phyloP scores from a whole-genome alignment of 306 rosid genomes.

The Senna tora region DNA sequence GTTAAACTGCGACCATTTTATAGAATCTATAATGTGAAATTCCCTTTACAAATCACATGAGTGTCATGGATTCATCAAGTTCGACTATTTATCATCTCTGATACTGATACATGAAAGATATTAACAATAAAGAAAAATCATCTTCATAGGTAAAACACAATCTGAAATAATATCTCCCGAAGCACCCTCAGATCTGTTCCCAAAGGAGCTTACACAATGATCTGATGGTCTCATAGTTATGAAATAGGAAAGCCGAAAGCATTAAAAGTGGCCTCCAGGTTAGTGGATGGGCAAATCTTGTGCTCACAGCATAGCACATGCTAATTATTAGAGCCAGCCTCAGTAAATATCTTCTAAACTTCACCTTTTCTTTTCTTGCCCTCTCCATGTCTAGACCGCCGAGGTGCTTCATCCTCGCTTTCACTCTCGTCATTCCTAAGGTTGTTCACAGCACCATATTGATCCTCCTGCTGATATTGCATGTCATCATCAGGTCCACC shows the following conservation, averaged over 20 bases:
- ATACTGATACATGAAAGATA: constrained; percentile 31
- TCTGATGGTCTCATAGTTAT: constrained; percentile 24
- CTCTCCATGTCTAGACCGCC: constrained; percentile 96
- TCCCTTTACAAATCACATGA: constrained; percentile 34
- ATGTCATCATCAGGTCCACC: constrained; percentile 73
- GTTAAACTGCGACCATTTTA: background rate
- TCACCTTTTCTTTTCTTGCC: constrained; percentile 90
- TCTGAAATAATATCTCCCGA: background rate
- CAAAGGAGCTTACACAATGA: constrained; percentile 19
- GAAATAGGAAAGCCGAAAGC: constrained; percentile 36
- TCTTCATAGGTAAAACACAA: constrained; percentile 26
- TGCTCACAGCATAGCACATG: constrained; percentile 31
- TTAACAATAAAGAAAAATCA: constrained; percentile 4
- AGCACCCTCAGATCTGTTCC: constrained; percentile 28
- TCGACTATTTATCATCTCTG: constrained; percentile 20
- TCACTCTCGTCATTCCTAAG: constrained; percentile 80
- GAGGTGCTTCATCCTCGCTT: constrained; percentile 97
- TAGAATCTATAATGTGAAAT: constrained; percentile 9
- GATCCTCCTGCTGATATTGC: constrained; percentile 74
- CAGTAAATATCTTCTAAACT: constrained; percentile 58
- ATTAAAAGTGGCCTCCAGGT: constrained; percentile 43
- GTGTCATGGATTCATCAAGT: constrained; percentile 25
- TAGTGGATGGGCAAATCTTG: constrained; percentile 34
- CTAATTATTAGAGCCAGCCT: constrained; percentile 58
- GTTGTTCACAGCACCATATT: constrained; percentile 51